Percentiles rank a stretch among this genome's conserved stretches.
Evolutionary conservation across 768 basidiomycete species (phyloP).

Genomic region (Suillus bovinus): DNA sequence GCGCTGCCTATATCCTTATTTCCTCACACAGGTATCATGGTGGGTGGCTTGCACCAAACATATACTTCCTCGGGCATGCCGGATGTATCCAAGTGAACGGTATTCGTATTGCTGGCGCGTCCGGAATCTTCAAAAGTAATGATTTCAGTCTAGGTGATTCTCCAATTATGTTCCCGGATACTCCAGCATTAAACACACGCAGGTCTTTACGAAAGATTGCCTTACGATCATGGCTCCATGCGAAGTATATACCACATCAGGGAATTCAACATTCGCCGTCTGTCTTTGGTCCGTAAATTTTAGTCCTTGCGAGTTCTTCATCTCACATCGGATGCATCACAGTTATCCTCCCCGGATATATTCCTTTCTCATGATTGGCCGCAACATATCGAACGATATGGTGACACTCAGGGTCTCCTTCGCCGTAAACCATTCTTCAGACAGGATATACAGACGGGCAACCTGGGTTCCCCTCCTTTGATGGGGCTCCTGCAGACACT

Average conservation of each 20-base stretch:
- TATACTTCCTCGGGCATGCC: constrained; percentile 93
- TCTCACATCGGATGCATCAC: constrained; percentile 6
- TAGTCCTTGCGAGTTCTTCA: not conserved
- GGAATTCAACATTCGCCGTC: constrained; percentile 76
- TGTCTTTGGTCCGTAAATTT: constrained; percentile 60
- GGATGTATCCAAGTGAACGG: constrained; percentile 89
- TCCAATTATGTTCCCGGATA: not conserved
- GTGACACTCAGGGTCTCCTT: constrained; percentile 65
- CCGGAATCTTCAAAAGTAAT: constrained; percentile 84
- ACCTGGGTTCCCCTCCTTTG: constrained; percentile 85
- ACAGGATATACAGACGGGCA: constrained; percentile 63
- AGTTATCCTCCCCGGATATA: constrained; percentile 66
- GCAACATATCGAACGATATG: constrained; percentile 76
- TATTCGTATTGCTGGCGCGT: constrained; percentile 84
- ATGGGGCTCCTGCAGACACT: constrained; percentile 73
- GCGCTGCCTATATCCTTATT: constrained; percentile 6
- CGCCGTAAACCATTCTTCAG: constrained; percentile 78
- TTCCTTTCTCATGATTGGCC: constrained; percentile 99
- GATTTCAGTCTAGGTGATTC: constrained; percentile 69
- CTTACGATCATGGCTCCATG: constrained; percentile 72
- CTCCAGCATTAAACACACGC: constrained; percentile 9
- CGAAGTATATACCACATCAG: constrained; percentile 91
- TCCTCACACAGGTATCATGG: constrained; percentile 75
- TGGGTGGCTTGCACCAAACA: constrained; percentile 95
- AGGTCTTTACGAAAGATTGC: constrained; percentile 83